Conservation (phyloP, 1,284 basidiomycete species). For the Amylostereum chailletii region DNA sequence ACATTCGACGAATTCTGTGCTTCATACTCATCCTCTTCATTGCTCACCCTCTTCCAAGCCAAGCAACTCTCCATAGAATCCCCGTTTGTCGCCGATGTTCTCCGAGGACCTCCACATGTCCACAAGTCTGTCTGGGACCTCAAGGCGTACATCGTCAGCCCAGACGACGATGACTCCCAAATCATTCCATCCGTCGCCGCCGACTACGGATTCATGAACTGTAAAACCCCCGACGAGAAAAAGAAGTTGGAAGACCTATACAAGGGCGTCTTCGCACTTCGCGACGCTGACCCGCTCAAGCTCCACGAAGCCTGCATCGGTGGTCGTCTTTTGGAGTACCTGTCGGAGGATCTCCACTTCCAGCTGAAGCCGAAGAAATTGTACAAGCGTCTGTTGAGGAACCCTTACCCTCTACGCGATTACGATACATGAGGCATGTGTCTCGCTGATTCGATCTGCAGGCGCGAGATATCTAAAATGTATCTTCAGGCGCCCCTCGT, state of each 20-base stretch:
- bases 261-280: constrained; percentile 18
- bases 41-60: constrained; percentile 19
- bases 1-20: constrained; percentile 24
- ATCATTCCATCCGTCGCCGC: constrained; percentile 11
- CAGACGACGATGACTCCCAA: constrained; percentile 5
- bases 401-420: background rate
- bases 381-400: background rate
- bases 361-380: background rate
- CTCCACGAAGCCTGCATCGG: constrained; percentile 20
- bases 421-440: too few species aligned
- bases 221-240: constrained; percentile 17
- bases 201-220: constrained; percentile 32
- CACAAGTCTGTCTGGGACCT: constrained; percentile 29
- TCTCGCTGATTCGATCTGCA: too few species aligned
- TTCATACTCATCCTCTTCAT: constrained; percentile 16
- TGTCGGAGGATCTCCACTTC: background rate
- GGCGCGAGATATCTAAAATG: too few species aligned
- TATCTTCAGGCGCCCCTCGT: too few species aligned
- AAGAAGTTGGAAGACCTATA: constrained; percentile 23
- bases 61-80: constrained; percentile 8
- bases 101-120: constrained; percentile 11
- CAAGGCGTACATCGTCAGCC: constrained; percentile 22
- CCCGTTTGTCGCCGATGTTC: constrained; percentile 19
- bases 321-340: background rate
- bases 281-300: constrained; percentile 18